phyloP scores from a whole-genome alignment of 306 rosid genomes.

The Lathyrus oleraceus region DNA sequence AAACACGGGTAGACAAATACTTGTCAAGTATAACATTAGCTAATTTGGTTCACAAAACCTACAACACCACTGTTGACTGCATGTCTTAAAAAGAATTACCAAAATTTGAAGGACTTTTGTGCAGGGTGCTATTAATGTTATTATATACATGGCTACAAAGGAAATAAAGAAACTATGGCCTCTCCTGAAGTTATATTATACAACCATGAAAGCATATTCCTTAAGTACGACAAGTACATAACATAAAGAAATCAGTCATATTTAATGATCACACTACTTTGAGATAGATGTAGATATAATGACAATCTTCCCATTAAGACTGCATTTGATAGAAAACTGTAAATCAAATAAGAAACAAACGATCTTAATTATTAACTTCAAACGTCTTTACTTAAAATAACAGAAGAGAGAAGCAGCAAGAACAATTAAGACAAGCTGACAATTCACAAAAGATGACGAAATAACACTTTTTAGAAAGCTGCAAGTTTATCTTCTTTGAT shows the following conservation, averaged over 20 bases:
- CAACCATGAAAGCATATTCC: constrained; percentile 23
- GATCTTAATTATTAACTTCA: constrained; percentile 21
- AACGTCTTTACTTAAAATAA: constrained; percentile 5
- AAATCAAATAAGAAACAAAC: constrained; percentile 27
- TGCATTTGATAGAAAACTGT: constrained; percentile 33
- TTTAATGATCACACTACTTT: constrained; percentile 11
- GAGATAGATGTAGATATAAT: constrained; percentile 26
- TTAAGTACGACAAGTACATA: constrained; percentile 26
- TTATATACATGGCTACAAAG: background rate
- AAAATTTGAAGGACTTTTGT: constrained; percentile 4
- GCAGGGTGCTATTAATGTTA: background rate
- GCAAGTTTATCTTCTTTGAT: constrained; percentile 26
- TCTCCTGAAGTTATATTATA: constrained; percentile 17
- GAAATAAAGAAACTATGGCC: constrained; percentile 2
- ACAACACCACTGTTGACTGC: constrained; percentile 11
- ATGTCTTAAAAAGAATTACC: constrained; percentile 14
- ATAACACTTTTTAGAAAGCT: constrained; percentile 35
- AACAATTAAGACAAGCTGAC: constrained; percentile 29
- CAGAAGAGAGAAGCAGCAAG: constrained; percentile 28
- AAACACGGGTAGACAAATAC: constrained; percentile 16
- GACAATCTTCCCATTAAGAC: constrained; percentile 35
- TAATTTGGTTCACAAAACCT: constrained; percentile 13
- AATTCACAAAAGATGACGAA: constrained; percentile 35
- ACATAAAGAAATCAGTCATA: constrained; percentile 15
- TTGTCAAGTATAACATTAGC: constrained; percentile 15